These are phyloP conservation scores for Diaporthe ilicicola DNA, from an alignment of 2,329 filamentous ascomycete species.

Conservation along the genomic window DNA sequence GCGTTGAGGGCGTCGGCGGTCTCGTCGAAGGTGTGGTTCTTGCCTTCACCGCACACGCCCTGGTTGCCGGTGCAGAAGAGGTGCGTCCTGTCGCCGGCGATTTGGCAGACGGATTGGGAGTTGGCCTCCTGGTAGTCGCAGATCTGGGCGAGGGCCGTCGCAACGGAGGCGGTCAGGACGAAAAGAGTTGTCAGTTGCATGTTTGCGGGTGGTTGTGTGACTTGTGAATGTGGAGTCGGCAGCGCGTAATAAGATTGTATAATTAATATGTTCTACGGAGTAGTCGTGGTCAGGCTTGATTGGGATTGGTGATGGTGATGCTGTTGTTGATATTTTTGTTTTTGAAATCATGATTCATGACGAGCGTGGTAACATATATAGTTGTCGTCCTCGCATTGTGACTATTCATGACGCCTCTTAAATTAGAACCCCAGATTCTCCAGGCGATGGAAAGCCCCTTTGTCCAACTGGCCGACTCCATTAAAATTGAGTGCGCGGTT, in stretches of 20 bases:
- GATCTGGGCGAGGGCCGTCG: background rate
- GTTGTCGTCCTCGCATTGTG: background rate
- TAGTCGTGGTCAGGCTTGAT: too few species aligned
- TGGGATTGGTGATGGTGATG: background rate
- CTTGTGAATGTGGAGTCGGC: background rate
- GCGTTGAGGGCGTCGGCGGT: background rate
- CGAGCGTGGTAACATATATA: background rate
- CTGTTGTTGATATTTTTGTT: background rate
- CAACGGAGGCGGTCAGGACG: background rate
- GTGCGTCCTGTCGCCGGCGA: background rate
- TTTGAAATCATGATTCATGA: background rate
- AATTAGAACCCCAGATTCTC: background rate
- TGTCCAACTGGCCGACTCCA: background rate
- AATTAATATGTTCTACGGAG: too few species aligned
- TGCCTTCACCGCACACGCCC: background rate
- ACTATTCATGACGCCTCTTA: background rate
- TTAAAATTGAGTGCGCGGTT: slow-evolving; percentile 14
- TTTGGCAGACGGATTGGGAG: slow-evolving; percentile 22
- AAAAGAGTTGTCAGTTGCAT: background rate
- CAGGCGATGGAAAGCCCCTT: background rate
- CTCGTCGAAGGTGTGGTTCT: slow-evolving; percentile 11
- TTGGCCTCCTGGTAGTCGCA: slow-evolving; percentile 8
- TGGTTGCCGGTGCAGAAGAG: slow-evolving; percentile 16
- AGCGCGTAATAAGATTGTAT: too few species aligned
- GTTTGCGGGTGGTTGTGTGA: background rate